Evolutionary conservation across 1,139 yeast genomes (phyloP), one percentile per base, ranked within the genome.

Genomic region (Scheffersomyces titani): DNA sequence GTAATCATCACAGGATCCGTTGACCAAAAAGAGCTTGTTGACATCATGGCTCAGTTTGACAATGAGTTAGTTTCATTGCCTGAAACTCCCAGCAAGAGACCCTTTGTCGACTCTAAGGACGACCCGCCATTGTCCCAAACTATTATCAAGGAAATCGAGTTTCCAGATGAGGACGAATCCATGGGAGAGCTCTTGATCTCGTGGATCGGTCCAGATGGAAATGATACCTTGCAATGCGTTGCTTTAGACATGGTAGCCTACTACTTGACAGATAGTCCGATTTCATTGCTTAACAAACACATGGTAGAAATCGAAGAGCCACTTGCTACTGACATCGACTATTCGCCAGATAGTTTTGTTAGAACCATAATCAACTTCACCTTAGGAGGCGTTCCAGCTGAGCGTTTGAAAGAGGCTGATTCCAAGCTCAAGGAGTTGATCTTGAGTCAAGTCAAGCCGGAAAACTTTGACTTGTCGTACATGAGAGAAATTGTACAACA

Each of bases 91-190:
- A 68, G 68, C 47, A 74, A 70, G 54, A 80, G 98, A 59, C 98
- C 98, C 16, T 94, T 93, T 73, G 86, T 92, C 13, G 97, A 92
- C 66, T 85, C 94, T 0, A 72, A 75, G n/a, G 77, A 72, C 46
- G 82, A 81, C 48, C 74, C 77, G 11, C 82, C 81, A 2, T 78
- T 82, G 54, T 71, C 67, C n/a, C 68, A 68, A 47, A 77, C 80
- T 5, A 63, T 76, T 3, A 74, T 82, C 19, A 80, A 83, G 52
- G 79, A 77, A 9, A 83, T 92, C 44, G 89, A 86, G 59, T 94
- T 94, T 67, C 97, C 99, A 1, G 98, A 94, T 64, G 82, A 85
- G 55, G 98, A 92, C 68, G 98, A 92, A 70, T 81, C 90, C 6
- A 85, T 87, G 73, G 97, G 97, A 40, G 97, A 91, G 65, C 70